Evolutionary conservation across 495 filamentous ascomycete species (phyloP), one percentile per base, ranked within the genome.

Genomic region (Aspergillus funiculosus): DNA sequence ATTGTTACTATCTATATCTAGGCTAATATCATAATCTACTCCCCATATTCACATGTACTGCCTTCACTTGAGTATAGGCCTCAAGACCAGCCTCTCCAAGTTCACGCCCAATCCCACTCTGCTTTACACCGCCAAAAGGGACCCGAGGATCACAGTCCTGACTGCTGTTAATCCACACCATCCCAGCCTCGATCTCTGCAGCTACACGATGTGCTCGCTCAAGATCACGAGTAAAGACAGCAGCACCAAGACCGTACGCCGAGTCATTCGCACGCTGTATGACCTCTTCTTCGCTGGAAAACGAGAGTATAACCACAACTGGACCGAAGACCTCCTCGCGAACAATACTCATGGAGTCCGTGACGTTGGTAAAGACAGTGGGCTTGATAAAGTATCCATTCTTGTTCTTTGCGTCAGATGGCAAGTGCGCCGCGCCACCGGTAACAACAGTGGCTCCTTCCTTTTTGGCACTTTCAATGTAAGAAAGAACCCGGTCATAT

Each of bases 161-260:
- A 56, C 80, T 85, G 45, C 79, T 85, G 61, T 96, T 96, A 54
- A 97, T 80, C 89, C 89, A 97, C 13, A 96, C 89, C 89, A 94
- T 95, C 30, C 92, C 92, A 0, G 88, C 78, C 66, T 96, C 87
- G 51, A 97, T 86, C 52, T 80, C 80, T 37, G 78, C 69, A 5
- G 91, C 90, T 2, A 95, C 80, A 17, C 86, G 76, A 67, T 96
- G 91, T 15, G 83, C 88, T 42, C 79, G 78, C 48, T 78, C 77
- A 44, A 96, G 66, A 57, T 95, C 80, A 55, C 76, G 71, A 2
- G 87, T 95, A 58, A 96, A 95, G 0, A 97, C 67, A 0, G 89
- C 85, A 13, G 80, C 80, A n/a, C 87, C 90, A 3, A 97, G 77
- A 1, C 91, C 91, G 53, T 94, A 96, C 0, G 80, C 85, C 0